Percentiles rank a stretch among this genome's conserved stretches.
phyloP scores from a whole-genome alignment of 441 rosid species.

The Jatropha multifida region DNA sequence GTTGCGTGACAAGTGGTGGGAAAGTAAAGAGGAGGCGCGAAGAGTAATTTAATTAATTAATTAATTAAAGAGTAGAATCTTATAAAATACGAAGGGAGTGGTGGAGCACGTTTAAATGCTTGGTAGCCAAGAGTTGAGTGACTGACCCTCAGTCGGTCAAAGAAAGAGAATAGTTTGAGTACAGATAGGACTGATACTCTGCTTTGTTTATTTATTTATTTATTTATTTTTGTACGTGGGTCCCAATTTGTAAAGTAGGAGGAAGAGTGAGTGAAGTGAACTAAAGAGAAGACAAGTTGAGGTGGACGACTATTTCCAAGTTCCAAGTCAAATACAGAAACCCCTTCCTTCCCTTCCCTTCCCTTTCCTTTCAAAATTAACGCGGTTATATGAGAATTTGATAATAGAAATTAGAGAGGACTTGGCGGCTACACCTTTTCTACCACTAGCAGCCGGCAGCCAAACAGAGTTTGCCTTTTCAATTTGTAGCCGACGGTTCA shows the following conservation, averaged over 20 bases:
- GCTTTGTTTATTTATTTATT: background rate
- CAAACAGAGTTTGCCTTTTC: constrained; percentile 9
- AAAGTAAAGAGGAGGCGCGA: constrained; percentile 30
- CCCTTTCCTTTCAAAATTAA: background rate
- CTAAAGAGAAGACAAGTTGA: constrained; percentile 7
- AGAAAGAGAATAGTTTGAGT: background rate
- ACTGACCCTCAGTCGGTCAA: constrained; percentile 25
- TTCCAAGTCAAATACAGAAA: constrained; percentile 24
- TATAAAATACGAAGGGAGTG: background rate
- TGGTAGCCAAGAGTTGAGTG: constrained; percentile 27
- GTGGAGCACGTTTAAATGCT: constrained; percentile 43
- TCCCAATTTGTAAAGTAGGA: background rate
- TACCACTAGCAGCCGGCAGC: constrained; percentile 20
- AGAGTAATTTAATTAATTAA: background rate
- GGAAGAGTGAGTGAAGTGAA: constrained; percentile 14
- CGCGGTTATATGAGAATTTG: constrained; percentile 11
- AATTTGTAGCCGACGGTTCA: background rate
- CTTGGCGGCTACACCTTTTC: no score
- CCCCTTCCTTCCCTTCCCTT: background rate
- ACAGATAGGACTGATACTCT: background rate
- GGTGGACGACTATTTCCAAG: constrained; percentile 18
- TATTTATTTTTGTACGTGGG: no score
- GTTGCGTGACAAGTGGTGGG: constrained; percentile 75
- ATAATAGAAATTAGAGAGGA: no score
- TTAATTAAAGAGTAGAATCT: background rate